These are phyloP conservation scores for Paxillus rubicundulus DNA, from an alignment of 768 basidiomycete species.

Conservation along the genomic window DNA sequence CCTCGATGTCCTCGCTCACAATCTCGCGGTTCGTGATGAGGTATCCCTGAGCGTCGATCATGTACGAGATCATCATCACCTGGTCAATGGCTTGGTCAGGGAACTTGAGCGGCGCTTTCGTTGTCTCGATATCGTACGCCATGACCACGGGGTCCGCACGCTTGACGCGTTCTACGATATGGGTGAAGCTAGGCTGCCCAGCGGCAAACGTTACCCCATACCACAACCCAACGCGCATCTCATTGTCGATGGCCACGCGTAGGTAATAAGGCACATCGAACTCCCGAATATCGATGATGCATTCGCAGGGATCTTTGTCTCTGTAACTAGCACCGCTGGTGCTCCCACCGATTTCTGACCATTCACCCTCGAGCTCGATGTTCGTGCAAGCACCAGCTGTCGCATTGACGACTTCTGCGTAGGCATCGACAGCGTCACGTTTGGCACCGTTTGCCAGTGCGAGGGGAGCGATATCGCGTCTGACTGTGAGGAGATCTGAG, in stretches of 20 bases:
- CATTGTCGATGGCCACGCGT: conserved; percentile 99
- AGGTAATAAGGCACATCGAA: conserved; percentile 97
- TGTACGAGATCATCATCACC: conserved; percentile 99
- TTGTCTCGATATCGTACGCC: conserved; percentile 99
- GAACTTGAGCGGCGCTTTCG: conserved; percentile 99
- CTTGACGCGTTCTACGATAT: conserved; percentile 82
- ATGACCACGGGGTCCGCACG: conserved; percentile 99
- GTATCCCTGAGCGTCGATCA: conserved; percentile 97
- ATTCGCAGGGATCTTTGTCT: conserved; percentile 85
- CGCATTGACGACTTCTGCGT: conserved; percentile 90
- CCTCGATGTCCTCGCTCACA: conserved; percentile 94
- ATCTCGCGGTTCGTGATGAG: conserved; percentile 98
- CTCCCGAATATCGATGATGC: conserved; percentile 91
- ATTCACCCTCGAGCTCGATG: conserved; percentile 67
- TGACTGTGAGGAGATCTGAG: conserved; percentile 83
- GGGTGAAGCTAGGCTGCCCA: conserved; percentile 72
- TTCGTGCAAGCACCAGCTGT: conserved; percentile 66
- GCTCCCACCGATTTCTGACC: conserved; percentile 45
- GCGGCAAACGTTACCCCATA: conserved; percentile 82
- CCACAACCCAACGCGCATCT: conserved; percentile 97
- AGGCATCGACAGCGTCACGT: conserved; percentile 93
- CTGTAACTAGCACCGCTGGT: conserved; percentile 39
- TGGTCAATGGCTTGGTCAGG: conserved; percentile 95
- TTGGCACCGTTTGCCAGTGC: conserved; percentile 89
- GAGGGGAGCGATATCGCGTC: conserved; percentile 86